Percentiles rank a stretch among this genome's conserved stretches.
phyloP scores from a whole-genome alignment of 2,329 filamentous ascomycete species.

The Didymella exigua region DNA sequence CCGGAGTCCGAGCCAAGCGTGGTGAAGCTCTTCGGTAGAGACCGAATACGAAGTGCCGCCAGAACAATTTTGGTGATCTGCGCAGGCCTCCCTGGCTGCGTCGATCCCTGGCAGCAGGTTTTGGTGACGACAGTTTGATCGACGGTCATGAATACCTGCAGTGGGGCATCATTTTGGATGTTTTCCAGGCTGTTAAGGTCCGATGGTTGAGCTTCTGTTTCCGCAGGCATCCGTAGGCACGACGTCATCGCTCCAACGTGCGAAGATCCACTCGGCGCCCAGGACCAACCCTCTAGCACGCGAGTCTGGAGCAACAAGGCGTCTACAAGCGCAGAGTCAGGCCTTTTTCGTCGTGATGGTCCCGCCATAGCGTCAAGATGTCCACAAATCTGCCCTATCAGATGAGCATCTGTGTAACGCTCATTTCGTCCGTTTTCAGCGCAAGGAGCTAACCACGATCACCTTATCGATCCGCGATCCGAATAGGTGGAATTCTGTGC shows the following conservation, averaged over 20 bases:
- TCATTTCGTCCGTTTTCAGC: slow-evolving; percentile 23
- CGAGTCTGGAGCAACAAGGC: slow-evolving; percentile 13
- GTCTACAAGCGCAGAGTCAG: slow-evolving; percentile 10
- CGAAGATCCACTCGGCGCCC: slow-evolving; percentile 1
- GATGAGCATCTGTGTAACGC: neutral
- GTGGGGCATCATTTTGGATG: neutral
- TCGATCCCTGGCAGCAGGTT: neutral
- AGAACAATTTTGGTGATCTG: slow-evolving; percentile 5
- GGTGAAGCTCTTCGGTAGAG: slow-evolving; percentile 1
- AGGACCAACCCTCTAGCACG: slow-evolving; percentile 5
- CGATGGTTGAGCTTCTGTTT: neutral
- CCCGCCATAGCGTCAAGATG: slow-evolving; percentile 9
- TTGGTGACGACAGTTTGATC: neutral
- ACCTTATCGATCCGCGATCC: slow-evolving; percentile 14
- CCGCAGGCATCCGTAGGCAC: slow-evolving; percentile 9
- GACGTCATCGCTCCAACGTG: slow-evolving; percentile 9
- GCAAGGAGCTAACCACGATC: slow-evolving; percentile 16
- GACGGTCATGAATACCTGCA: neutral
- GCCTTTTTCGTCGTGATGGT: slow-evolving; percentile 9
- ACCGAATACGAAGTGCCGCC: neutral
- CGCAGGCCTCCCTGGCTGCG: slow-evolving; percentile 6
- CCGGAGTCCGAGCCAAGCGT: neutral
- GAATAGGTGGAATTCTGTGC: slow-evolving; percentile 4
- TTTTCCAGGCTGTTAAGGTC: neutral
- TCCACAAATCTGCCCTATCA: slow-evolving; percentile 12